Evolutionary conservation across 192 early-diverging fungal genomes (phyloP).

Genomic region (Coemansia aciculifera): DNA sequence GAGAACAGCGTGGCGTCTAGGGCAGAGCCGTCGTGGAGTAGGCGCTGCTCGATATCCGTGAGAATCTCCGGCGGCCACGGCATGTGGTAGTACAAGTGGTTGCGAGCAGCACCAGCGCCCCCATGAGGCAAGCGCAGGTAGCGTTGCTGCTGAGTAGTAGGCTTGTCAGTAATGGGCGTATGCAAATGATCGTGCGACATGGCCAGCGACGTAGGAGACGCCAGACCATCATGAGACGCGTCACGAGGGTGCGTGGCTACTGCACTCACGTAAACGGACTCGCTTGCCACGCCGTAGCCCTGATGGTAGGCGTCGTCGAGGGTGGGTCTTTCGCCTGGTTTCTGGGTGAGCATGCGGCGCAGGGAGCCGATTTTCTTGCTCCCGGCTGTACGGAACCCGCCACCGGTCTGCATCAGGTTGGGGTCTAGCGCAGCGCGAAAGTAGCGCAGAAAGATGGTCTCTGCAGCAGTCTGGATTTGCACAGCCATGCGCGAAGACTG

Average conservation of each 20-base stretch:
- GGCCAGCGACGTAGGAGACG: slow-evolving; percentile 42
- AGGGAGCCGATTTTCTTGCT: slow-evolving; percentile 47
- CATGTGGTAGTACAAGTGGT: slow-evolving; percentile 55
- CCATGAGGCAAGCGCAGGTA: slow-evolving; percentile 22
- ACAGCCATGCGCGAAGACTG: slow-evolving; percentile 55
- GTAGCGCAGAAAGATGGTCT: slow-evolving; percentile 53
- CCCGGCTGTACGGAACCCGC: not conserved
- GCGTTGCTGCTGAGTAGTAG: not conserved
- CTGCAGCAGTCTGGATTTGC: slow-evolving; percentile 54
- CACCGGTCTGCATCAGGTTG: slow-evolving; percentile 29
- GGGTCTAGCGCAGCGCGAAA: slow-evolving; percentile 55
- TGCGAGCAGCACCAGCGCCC: slow-evolving; percentile 22
- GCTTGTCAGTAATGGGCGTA: slow-evolving; percentile 34
- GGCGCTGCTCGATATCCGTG: slow-evolving; percentile 52
- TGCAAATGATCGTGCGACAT: slow-evolving; percentile 46
- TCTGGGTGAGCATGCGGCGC: slow-evolving; percentile 53
- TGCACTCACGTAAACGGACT: slow-evolving; percentile 31
- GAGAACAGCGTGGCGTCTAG: slow-evolving; percentile 44
- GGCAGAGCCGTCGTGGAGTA: slow-evolving; percentile 46
- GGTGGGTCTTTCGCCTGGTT: slow-evolving; percentile 22
- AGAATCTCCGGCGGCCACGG: slow-evolving; percentile 56
- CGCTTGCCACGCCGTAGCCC: slow-evolving; percentile 47
- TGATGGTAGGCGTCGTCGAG: slow-evolving; percentile 53
- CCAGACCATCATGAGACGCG: slow-evolving; percentile 23
- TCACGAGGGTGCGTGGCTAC: slow-evolving; percentile 2